These are phyloP conservation scores for Blastocystis hominis DNA, from an alignment of 352 stramenopile genomes.

Conservation along the genomic window DNA sequence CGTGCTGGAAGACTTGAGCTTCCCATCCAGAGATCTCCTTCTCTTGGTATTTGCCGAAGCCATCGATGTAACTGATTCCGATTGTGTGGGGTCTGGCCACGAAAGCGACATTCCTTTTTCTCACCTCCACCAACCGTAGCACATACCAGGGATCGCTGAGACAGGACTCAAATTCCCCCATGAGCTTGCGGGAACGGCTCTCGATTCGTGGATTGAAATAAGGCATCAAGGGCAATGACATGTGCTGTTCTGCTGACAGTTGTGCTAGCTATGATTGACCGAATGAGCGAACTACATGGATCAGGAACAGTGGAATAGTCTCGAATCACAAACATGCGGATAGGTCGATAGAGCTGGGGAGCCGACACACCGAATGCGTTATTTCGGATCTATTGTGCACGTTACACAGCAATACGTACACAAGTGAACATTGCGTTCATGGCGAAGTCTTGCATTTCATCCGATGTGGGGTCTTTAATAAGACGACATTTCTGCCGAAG, in stretches of 20 bases:
- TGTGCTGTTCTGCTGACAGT: background rate
- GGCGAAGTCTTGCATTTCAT: slow-evolving; percentile 40
- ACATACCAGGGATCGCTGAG: slow-evolving; percentile 44
- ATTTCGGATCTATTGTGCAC: slow-evolving; percentile 11
- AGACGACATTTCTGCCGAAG: slow-evolving; percentile 9
- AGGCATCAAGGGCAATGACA: background rate
- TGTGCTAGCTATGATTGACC: background rate
- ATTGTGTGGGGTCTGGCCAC: slow-evolving; percentile 38
- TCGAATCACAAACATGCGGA: slow-evolving; percentile 53
- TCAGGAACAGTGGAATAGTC: slow-evolving; percentile 48
- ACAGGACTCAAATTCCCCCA: slow-evolving; percentile 54
- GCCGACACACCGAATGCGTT: slow-evolving; percentile 52
- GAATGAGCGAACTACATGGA: background rate
- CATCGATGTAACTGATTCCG: slow-evolving; percentile 44
- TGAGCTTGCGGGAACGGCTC: background rate
- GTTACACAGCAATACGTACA: background rate
- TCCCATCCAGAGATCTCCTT: slow-evolving; percentile 15
- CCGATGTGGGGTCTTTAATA: slow-evolving; percentile 14
- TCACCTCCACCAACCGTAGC: background rate
- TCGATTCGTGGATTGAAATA: slow-evolving; percentile 50
- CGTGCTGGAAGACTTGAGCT: slow-evolving; percentile 54
- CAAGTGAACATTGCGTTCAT: slow-evolving; percentile 52
- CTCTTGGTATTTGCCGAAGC: slow-evolving; percentile 44
- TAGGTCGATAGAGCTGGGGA: slow-evolving; percentile 33
- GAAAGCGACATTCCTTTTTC: slow-evolving; percentile 45